A percentile compares a stretch with the other conserved stretches of the same genome.
Evolutionary conservation across 2,329 filamentous ascomycete genomes (phyloP).

Genomic region (Fusarium tricinctum): DNA sequence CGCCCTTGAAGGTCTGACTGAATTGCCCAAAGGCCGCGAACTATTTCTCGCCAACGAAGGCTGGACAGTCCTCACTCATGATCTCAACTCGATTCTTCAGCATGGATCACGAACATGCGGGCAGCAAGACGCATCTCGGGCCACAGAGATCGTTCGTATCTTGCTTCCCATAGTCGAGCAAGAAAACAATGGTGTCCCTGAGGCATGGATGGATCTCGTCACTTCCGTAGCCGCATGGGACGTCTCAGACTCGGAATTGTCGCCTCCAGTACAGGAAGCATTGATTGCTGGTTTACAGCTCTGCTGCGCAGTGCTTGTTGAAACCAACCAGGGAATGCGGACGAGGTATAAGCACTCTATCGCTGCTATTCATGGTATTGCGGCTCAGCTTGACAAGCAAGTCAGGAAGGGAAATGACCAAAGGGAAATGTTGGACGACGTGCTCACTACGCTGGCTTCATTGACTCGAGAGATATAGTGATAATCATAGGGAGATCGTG

Average conservation of each 20-base stretch:
- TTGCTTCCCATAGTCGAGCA: conserved; percentile 67
- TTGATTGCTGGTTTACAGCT: conserved; percentile 69
- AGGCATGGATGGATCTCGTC: conserved; percentile 71
- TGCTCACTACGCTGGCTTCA: conserved; percentile 52
- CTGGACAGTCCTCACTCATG: conserved; percentile 66
- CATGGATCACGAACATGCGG: conserved; percentile 43
- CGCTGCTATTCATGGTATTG: conserved; percentile 64
- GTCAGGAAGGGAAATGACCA: conserved; percentile 53
- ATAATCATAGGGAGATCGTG: background rate
- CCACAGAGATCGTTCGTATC: conserved; percentile 69
- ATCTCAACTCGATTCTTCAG: conserved; percentile 63
- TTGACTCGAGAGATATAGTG: conserved; percentile 32
- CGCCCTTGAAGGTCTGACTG: conserved; percentile 70
- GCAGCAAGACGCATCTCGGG: conserved; percentile 58
- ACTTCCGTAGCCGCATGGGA: conserved; percentile 65
- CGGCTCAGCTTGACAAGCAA: conserved; percentile 57
- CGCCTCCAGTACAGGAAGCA: conserved; percentile 60
- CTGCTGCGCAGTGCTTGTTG: conserved; percentile 64
- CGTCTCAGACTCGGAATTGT: conserved; percentile 51
- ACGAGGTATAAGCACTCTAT: conserved; percentile 67
- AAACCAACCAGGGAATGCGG: conserved; percentile 61
- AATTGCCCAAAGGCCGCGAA: conserved; percentile 62
- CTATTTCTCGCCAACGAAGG: conserved; percentile 65
- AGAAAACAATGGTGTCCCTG: conserved; percentile 59
- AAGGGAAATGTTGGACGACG: conserved; percentile 62